phyloP scores from a whole-genome alignment of 345 rosid species.

The Melastoma malabathricum region DNA sequence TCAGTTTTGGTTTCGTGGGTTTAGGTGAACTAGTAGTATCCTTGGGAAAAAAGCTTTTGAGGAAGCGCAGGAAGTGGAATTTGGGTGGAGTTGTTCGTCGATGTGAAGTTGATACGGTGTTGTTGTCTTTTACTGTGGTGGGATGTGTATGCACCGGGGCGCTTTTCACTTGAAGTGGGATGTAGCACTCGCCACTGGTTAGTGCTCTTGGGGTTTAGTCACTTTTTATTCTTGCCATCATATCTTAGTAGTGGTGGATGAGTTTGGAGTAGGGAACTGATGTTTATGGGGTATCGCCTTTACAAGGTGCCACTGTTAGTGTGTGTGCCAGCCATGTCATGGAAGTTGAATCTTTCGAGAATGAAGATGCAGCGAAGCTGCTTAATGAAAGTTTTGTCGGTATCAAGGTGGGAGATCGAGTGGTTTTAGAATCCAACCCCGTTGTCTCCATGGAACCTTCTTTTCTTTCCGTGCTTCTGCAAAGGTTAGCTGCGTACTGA shows the following conservation, averaged over 20 bases:
- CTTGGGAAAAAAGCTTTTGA: slow-evolving; percentile 93
- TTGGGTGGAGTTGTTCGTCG: too few relatives aligned
- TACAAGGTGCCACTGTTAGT: slow-evolving; percentile 89
- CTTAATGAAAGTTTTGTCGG: slow-evolving; percentile 70
- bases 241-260: neutral
- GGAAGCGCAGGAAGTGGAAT: slow-evolving; percentile 41
- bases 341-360: slow-evolving; percentile 91
- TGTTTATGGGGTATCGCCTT: slow-evolving; percentile 2
- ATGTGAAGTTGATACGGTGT: too few relatives aligned
- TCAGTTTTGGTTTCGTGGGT: neutral
- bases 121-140: neutral
- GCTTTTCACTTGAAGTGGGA: slow-evolving; percentile 56
- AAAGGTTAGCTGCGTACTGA: neutral
- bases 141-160: slow-evolving; percentile 7
- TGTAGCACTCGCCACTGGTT: slow-evolving; percentile 98
- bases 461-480: neutral
- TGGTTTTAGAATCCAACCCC: neutral
- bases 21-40: slow-evolving; percentile 92
- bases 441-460: neutral
- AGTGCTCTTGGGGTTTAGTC: neutral
- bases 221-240: neutral
- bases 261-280: neutral
- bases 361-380: slow-evolving; percentile 61
- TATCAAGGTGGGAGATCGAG: slow-evolving; percentile 45
- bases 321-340: too few relatives aligned